Percentiles rank a stretch among this genome's conserved stretches.
phyloP scores from a whole-genome alignment of 257 asterid species.

The Avicennia marina region DNA sequence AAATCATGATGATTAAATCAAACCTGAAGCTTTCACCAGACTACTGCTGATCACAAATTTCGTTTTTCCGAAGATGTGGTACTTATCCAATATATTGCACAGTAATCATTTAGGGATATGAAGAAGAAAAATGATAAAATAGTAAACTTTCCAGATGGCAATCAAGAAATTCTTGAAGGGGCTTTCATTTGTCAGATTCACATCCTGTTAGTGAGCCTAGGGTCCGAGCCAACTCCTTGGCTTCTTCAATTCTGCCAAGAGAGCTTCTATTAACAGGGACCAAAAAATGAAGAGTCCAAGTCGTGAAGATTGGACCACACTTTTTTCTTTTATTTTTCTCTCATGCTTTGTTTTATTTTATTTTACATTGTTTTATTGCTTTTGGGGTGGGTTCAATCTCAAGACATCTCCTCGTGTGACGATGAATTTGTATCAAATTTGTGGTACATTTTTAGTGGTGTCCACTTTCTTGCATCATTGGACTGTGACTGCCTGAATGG shows the following conservation, averaged over 20 bases:
- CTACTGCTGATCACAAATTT: too few species aligned
- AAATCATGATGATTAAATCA: too few species aligned
- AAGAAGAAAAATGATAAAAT: background rate
- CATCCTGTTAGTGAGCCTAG: background rate
- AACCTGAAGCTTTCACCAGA: too few species aligned
- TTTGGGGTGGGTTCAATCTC: slow-evolving; percentile 5
- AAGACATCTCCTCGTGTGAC: slow-evolving; percentile 16
- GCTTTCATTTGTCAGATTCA: too few species aligned
- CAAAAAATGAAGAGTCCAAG: slow-evolving; percentile 12
- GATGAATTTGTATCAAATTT: background rate
- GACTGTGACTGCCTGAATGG: background rate
- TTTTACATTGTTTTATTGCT: too few species aligned
- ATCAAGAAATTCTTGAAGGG: background rate
- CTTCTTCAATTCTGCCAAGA: background rate
- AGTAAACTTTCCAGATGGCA: background rate
- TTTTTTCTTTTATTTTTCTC: background rate
- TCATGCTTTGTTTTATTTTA: too few species aligned
- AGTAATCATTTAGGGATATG: too few species aligned
- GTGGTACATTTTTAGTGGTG: background rate
- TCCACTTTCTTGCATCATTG: slow-evolving; percentile 8
- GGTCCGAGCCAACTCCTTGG: slow-evolving; percentile 2
- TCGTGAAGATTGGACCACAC: slow-evolving; percentile 13
- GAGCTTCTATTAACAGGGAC: background rate
- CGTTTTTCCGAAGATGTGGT: too few species aligned
- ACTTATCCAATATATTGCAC: too few species aligned